A percentile compares a stretch with the other conserved stretches of the same genome.
Evolutionary conservation across 2,329 filamentous ascomycete genomes (phyloP).

Genomic region (Claviceps humidiphila): DNA sequence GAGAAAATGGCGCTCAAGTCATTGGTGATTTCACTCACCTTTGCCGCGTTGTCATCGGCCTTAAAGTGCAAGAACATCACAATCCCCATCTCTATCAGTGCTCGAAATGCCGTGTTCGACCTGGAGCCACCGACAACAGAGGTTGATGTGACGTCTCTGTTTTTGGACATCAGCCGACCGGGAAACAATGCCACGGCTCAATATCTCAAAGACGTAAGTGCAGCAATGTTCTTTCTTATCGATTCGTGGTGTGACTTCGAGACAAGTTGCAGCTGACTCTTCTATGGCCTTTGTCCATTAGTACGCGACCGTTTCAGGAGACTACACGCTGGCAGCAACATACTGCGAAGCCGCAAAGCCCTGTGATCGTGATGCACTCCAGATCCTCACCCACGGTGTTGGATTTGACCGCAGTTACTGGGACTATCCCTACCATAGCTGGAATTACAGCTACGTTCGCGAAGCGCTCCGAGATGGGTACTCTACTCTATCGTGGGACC

Average conservation of each 20-base stretch:
- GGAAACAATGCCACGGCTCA: constrained; percentile 35
- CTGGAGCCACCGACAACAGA: constrained; percentile 33
- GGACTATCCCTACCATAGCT: constrained; percentile 42
- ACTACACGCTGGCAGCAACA: constrained; percentile 44
- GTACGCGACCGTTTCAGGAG: constrained; percentile 36
- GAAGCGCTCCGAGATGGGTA: constrained; percentile 42
- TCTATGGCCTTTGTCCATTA: constrained; percentile 7
- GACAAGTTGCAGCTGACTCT: neutral
- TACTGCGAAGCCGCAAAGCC: constrained; percentile 43
- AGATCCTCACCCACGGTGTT: constrained; percentile 29
- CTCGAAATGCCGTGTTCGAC: constrained; percentile 41
- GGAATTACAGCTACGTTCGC: constrained; percentile 50
- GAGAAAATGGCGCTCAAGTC: neutral
- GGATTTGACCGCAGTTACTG: constrained; percentile 41
- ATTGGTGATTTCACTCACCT: constrained; percentile 11
- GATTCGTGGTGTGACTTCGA: no score
- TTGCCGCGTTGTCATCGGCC: constrained; percentile 18
- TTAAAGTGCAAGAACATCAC: constrained; percentile 35
- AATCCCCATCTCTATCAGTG: constrained; percentile 40
- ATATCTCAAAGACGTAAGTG: constrained; percentile 28
- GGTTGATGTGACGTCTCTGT: constrained; percentile 43
- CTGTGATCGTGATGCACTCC: constrained; percentile 23
- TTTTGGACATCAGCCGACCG: constrained; percentile 33
- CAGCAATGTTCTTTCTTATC: neutral
- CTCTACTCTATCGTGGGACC: constrained; percentile 48